These are phyloP conservation scores for Penicillium steckii DNA, from an alignment of 495 filamentous ascomycete genomes.

Conservation along the genomic window DNA sequence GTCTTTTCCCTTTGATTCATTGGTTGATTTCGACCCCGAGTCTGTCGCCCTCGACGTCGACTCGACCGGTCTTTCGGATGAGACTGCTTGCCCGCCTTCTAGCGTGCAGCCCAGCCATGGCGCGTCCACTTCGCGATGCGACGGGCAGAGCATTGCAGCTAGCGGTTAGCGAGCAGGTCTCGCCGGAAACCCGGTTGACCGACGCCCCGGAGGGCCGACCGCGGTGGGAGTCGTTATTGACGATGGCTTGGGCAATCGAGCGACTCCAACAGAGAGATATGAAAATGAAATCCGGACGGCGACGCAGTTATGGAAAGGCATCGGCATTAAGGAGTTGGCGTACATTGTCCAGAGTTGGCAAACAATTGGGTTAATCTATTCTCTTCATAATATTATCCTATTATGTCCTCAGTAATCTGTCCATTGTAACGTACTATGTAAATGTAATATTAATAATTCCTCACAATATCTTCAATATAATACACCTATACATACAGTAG, in stretches of 20 bases:
- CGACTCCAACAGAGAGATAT: conserved; percentile 36
- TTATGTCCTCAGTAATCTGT: too few species aligned
- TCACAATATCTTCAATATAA: too few species aligned
- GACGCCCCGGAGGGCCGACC: conserved; percentile 33
- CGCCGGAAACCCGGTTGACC: conserved; percentile 30
- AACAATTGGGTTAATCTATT: conserved; percentile 17
- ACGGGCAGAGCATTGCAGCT: conserved; percentile 82
- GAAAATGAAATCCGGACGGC: conserved; percentile 34
- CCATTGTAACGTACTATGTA: too few species aligned
- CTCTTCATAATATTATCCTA: too few species aligned
- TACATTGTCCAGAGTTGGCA: conserved; percentile 35
- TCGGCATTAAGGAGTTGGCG: conserved; percentile 39
- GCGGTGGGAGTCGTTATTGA: conserved; percentile 47
- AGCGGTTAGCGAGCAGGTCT: conserved; percentile 45
- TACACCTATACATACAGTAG: neutral
- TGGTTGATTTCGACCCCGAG: conserved; percentile 77
- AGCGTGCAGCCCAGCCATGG: conserved; percentile 87
- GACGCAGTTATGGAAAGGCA: conserved; percentile 34
- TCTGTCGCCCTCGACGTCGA: conserved; percentile 48
- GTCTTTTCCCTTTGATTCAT: conserved; percentile 78
- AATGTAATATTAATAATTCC: too few species aligned
- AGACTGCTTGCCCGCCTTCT: conserved; percentile 55
- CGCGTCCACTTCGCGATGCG: conserved; percentile 89
- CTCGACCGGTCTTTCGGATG: conserved; percentile 54
- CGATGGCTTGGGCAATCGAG: conserved; percentile 48